These are phyloP conservation scores for Pholiota molesta DNA, from an alignment of 768 basidiomycete species.

Conservation along the genomic window DNA sequence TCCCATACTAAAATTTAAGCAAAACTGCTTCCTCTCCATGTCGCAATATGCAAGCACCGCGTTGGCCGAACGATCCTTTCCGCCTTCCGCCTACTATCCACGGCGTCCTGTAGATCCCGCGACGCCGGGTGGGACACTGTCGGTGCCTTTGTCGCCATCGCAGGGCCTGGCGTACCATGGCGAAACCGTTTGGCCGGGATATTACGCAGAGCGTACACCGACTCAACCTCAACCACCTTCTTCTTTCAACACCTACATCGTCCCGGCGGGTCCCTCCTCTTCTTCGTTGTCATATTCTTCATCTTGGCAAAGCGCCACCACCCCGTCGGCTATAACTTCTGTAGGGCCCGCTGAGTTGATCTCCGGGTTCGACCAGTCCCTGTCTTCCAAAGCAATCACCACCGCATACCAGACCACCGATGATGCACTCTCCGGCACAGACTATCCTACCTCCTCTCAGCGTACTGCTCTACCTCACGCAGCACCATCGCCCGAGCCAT, in stretches of 20 bases:
- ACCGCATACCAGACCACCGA: conserved; percentile 10
- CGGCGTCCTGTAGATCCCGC: conserved; percentile 5
- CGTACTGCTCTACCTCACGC: conserved; percentile 12
- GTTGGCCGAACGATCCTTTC: conserved; percentile 14
- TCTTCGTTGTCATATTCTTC: conserved; percentile 12
- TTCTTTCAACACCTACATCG: conserved; percentile 3
- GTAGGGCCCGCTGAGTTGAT: not conserved
- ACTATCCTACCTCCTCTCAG: conserved; percentile 20
- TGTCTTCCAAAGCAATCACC: not conserved
- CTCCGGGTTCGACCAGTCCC: conserved; percentile 3
- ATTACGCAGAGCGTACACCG: conserved; percentile 16
- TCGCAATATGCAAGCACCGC: conserved; percentile 18
- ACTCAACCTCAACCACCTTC: conserved; percentile 8
- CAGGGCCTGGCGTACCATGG: conserved; percentile 11
- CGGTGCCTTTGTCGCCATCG: conserved; percentile 10
- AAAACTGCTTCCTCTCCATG: conserved; percentile 14
- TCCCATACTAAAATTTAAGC: conserved; percentile 17
- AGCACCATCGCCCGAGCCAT: conserved; percentile 11
- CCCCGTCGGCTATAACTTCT: conserved; percentile 6
- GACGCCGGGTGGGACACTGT: conserved; percentile 3
- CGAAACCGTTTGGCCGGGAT: conserved; percentile 16
- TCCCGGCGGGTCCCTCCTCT: conserved; percentile 6
- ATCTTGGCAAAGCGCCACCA: conserved; percentile 12
- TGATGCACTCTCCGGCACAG: conserved; percentile 10
- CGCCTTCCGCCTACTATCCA: conserved; percentile 16